Base-by-base conservation (phyloP, 2,329 filamentous ascomycete genomes). In the Raffaelea ambrosiae region DNA sequence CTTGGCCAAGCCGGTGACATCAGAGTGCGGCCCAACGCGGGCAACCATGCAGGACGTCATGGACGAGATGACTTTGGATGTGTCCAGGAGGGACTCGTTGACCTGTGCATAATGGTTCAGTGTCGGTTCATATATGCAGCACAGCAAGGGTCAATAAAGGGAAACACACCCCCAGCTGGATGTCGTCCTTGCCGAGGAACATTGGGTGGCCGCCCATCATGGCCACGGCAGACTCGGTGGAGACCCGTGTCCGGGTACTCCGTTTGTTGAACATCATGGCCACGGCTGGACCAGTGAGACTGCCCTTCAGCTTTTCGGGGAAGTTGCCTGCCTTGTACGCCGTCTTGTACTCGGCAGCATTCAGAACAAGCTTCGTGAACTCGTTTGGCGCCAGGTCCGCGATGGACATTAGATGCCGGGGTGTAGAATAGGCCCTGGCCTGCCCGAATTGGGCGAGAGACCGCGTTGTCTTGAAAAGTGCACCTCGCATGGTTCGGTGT, bases 251-350 rank as follows among this genome's bases (percentile, higher is more conserved):
- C 51, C 93, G 81, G 13, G 93, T 98, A 59, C 86, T 94, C 56
- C 90, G 83, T 71, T 98, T 98, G 75, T 78, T 94, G 73, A 98
- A 98, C 75, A 94, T 88, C 82, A 98, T 85, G 55, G 93, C 91
- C 29, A 98, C 79, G 0, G 89, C 90, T 66, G 88, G 81, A 46
- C 88, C 86, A 1, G 77, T 67, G 53, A 98, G 69, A 11, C 78
- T 71, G 38, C 75, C 73, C 47, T 75, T 69, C 47, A 94, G 69
- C 47, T 76, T 71, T 41, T 80, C 79, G 19, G 80, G 77, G 65
- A 52, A 54, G 35, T 50, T 51, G 9, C 58, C 58, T n/a, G 59
- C 54, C 53, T 94, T 95, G 70, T 91, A 80, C 48, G 80, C 73
- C 47, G 77, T 67, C 66, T 97, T 97, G 70, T 88, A 80, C 40